Evolutionary conservation across 306 rosid genomes (phyloP).

Genomic region (Acmispon strigosus): DNA sequence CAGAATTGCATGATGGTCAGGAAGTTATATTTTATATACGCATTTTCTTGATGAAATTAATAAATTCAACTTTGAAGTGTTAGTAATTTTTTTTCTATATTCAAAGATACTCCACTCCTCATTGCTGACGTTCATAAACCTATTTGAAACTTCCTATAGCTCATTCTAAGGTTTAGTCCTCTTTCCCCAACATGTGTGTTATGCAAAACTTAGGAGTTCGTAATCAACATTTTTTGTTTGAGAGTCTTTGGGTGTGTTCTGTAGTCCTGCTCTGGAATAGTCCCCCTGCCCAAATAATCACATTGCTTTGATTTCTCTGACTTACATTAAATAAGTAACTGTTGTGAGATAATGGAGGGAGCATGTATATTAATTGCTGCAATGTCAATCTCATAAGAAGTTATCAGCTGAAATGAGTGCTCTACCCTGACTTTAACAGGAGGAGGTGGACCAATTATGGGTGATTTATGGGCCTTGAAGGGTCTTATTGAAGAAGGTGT

Average conservation of each 20-base stretch:
- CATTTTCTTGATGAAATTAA: neutral
- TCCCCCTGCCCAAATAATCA: neutral
- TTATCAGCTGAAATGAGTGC: conserved; percentile 28
- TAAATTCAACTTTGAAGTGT: neutral
- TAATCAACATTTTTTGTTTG: neutral
- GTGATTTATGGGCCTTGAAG: conserved; percentile 97
- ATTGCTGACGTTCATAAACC: neutral
- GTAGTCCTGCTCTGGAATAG: neutral
- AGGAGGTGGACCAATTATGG: conserved; percentile 98
- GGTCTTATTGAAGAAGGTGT: conserved; percentile 89
- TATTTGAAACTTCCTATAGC: neutral
- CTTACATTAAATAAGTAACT: neutral
- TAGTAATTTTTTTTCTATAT: neutral
- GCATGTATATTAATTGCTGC: neutral
- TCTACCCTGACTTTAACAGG: conserved; percentile 42
- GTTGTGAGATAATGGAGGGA: neutral
- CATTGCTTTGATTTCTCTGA: neutral
- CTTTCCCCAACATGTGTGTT: neutral
- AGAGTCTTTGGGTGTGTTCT: neutral
- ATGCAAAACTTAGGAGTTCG: neutral
- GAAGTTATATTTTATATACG: neutral
- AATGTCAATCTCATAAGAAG: neutral
- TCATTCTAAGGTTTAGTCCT: neutral
- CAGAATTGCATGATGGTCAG: neutral
- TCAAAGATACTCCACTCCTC: neutral